These are phyloP conservation scores for Syncephalis plumigaleata DNA, from an alignment of 371 early-diverging fungal genomes.

Conservation along the genomic window DNA sequence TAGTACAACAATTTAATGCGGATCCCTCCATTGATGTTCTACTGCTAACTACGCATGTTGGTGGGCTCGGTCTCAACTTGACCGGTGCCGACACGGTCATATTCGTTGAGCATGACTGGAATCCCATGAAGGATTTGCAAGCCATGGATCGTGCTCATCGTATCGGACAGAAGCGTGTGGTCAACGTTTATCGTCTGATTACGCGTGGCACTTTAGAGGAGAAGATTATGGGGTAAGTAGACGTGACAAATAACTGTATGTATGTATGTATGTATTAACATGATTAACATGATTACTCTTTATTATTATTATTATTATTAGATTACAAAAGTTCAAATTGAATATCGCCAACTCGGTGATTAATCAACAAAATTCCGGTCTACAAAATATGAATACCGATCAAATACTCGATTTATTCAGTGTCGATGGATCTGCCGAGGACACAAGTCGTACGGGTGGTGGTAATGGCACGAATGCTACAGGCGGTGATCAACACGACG, in stretches of 20 bases:
- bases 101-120: constrained; percentile 99
- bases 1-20: constrained; percentile 89
- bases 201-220: constrained; percentile 85
- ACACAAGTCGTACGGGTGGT: constrained; percentile 13
- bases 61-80: constrained; percentile 97
- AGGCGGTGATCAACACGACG: constrained; percentile 8
- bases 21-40: constrained; percentile 93
- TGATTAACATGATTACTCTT: background rate
- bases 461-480: constrained; percentile 1
- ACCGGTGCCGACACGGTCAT: constrained; percentile 99
- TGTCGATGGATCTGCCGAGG: constrained; percentile 19
- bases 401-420: constrained; percentile 87
- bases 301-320: constrained; percentile 5
- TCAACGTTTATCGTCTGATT: constrained; percentile 89
- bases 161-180: constrained; percentile 94
- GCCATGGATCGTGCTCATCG: constrained; percentile 98
- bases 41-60: constrained; percentile 93
- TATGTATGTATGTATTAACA: too few species aligned
- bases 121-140: constrained; percentile 94
- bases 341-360: constrained; percentile 97
- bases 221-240: constrained; percentile 72
- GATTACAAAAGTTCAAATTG: constrained; percentile 96
- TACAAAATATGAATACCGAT: constrained; percentile 86
- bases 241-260: too few species aligned
- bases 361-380: constrained; percentile 91